Evolutionary conservation across 2,329 filamentous ascomycete genomes (phyloP).

Genomic region (Akanthomyces lecanii): DNA sequence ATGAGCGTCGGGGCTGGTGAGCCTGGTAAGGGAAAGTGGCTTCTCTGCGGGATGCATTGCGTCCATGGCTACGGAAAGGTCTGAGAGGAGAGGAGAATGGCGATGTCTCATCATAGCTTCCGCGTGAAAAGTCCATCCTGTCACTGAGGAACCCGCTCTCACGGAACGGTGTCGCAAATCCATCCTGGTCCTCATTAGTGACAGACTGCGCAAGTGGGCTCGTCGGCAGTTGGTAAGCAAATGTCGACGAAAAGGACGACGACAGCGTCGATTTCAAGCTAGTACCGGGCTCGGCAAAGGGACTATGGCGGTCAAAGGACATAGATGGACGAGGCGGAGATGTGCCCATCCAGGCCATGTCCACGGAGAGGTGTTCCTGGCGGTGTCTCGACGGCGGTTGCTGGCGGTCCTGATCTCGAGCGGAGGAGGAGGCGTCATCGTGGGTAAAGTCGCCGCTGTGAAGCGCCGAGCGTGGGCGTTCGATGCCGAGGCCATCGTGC

Average conservation of each 20-base stretch:
- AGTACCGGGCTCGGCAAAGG: constrained; percentile 30
- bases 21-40: constrained; percentile 65
- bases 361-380: constrained; percentile 20
- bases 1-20: constrained; percentile 71
- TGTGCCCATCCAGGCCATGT: constrained; percentile 47
- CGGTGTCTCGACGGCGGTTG: constrained; percentile 21
- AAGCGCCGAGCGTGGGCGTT: constrained; percentile 74
- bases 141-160: constrained; percentile 44
- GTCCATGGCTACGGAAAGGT: constrained; percentile 21
- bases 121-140: constrained; percentile 46
- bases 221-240: constrained; percentile 81
- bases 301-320: constrained; percentile 35
- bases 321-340: constrained; percentile 52
- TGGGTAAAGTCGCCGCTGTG: constrained; percentile 64
- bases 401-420: constrained; percentile 17
- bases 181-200: constrained; percentile 68
- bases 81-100: constrained; percentile 36
- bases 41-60: constrained; percentile 50
- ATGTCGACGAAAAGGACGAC: constrained; percentile 72
- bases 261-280: constrained; percentile 49
- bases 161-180: constrained; percentile 49
- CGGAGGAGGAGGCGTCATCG: constrained; percentile 22
- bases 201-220: constrained; percentile 87
- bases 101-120: constrained; percentile 59
- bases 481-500: constrained; percentile 61